Conservation (phyloP, 345 rosid species). For the Eucalyptus pumila region DNA sequence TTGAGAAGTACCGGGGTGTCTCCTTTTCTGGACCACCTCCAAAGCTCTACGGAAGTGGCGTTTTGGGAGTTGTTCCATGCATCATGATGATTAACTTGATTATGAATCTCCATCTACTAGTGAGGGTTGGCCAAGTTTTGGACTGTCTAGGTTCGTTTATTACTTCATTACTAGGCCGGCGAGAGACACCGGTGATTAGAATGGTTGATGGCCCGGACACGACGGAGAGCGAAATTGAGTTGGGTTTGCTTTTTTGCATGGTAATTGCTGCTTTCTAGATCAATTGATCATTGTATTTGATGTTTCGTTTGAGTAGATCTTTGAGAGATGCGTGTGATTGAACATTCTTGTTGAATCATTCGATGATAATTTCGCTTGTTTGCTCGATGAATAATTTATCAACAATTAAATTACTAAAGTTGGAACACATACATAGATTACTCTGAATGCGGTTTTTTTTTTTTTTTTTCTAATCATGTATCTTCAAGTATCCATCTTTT, state of each 20-base stretch:
- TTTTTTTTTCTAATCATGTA: background rate
- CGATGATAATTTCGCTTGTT: background rate
- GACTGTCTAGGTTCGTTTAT: background rate
- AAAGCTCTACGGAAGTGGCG: background rate
- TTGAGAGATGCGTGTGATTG: background rate
- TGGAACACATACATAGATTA: background rate
- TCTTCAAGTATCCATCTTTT: background rate
- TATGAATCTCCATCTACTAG: background rate
- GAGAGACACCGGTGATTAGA: background rate
- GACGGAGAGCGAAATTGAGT: background rate
- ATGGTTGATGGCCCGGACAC: background rate
- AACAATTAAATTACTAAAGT: background rate
- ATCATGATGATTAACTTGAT: background rate
- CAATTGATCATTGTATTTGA: background rate
- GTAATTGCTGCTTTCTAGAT: background rate
- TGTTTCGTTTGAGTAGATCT: background rate
- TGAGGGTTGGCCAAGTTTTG: background rate
- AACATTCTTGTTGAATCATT: background rate
- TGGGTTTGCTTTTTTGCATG: background rate
- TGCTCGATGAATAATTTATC: background rate
- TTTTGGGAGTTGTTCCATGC: background rate
- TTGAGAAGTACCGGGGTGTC: background rate
- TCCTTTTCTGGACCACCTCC: background rate
- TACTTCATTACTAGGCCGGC: background rate
- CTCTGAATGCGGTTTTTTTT: rapidly evolving